These are phyloP conservation scores for Saccharomycopsis sp. DNA, from an alignment of 805 yeast species.

Conservation along the genomic window DNA sequence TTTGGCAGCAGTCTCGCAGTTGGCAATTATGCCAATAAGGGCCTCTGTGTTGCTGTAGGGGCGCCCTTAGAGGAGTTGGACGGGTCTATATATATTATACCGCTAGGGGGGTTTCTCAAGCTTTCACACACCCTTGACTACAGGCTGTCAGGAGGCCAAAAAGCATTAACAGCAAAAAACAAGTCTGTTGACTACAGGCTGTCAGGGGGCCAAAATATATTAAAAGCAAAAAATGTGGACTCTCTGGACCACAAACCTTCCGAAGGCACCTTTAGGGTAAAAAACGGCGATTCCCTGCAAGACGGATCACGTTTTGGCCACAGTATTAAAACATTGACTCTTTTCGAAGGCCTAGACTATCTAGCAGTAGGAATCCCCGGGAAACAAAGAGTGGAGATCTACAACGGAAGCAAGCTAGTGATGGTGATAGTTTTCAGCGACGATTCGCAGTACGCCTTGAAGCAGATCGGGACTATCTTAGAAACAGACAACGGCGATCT, in stretches of 20 bases:
- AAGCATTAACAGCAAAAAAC: too few relatives aligned
- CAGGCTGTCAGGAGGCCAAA: too few relatives aligned
- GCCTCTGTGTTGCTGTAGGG: slow-evolving; percentile 42
- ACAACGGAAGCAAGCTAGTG: neutral
- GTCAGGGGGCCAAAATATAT: neutral
- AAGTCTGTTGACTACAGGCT: neutral
- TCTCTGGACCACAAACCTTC: too few relatives aligned
- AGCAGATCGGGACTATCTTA: neutral
- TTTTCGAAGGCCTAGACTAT: neutral
- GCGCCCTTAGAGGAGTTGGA: slow-evolving; percentile 39
- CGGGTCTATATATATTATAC: slow-evolving; percentile 42
- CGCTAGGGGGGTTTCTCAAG: too few relatives aligned
- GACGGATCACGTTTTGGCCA: neutral
- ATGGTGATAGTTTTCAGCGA: neutral
- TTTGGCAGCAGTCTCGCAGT: slow-evolving; percentile 42
- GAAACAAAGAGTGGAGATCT: neutral
- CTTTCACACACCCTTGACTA: too few relatives aligned
- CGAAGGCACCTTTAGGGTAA: too few relatives aligned
- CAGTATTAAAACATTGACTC: neutral
- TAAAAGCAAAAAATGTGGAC: neutral
- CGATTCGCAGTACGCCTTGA: neutral
- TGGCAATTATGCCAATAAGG: slow-evolving; percentile 36
- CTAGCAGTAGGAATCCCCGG: slow-evolving; percentile 2
- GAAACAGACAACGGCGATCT: neutral
- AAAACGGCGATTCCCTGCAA: neutral